These are phyloP conservation scores for Amphibolis antarctica DNA, from an alignment of 106 monocot species.

Conservation along the genomic window DNA sequence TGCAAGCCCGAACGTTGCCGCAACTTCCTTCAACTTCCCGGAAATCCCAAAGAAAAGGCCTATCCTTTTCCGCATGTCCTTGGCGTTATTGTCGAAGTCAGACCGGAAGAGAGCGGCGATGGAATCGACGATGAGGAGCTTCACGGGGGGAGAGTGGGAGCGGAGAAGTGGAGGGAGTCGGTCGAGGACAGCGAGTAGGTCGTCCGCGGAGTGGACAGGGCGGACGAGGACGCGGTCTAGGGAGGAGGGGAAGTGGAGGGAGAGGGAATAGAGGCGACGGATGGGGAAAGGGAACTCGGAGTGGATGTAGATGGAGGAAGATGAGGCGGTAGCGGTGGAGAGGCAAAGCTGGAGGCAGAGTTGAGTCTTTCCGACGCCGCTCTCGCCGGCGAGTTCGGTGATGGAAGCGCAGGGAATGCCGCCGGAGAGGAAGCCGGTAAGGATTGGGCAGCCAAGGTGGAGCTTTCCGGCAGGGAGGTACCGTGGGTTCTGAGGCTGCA, in stretches of 20 bases:
- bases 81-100: slow-evolving; percentile 49
- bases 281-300: slow-evolving; percentile 67
- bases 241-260: slow-evolving; percentile 16
- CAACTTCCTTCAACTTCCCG: slow-evolving; percentile 48
- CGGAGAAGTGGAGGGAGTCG: slow-evolving; percentile 26
- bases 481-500: not conserved
- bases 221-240: slow-evolving; percentile 69
- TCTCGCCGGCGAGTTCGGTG: slow-evolving; percentile 77
- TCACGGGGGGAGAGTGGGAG: slow-evolving; percentile 29
- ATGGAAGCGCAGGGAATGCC: slow-evolving; percentile 68
- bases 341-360: slow-evolving; percentile 88
- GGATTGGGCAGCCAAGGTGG: slow-evolving; percentile 61
- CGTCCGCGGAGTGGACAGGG: slow-evolving; percentile 46
- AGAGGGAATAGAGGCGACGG: slow-evolving; percentile 44
- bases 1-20: slow-evolving; percentile 27
- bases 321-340: slow-evolving; percentile 35
- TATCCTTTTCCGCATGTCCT: slow-evolving; percentile 40
- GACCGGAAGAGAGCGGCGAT: slow-evolving; percentile 73
- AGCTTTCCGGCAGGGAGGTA: slow-evolving; percentile 21
- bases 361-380: slow-evolving; percentile 75
- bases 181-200: slow-evolving; percentile 53
- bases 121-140: slow-evolving; percentile 74
- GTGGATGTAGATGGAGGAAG: slow-evolving; percentile 73
- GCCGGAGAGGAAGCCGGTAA: slow-evolving; percentile 61
- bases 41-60: slow-evolving; percentile 51